Conservation (phyloP, 1,139 yeast genomes). For the Pichia sp. region DNA sequence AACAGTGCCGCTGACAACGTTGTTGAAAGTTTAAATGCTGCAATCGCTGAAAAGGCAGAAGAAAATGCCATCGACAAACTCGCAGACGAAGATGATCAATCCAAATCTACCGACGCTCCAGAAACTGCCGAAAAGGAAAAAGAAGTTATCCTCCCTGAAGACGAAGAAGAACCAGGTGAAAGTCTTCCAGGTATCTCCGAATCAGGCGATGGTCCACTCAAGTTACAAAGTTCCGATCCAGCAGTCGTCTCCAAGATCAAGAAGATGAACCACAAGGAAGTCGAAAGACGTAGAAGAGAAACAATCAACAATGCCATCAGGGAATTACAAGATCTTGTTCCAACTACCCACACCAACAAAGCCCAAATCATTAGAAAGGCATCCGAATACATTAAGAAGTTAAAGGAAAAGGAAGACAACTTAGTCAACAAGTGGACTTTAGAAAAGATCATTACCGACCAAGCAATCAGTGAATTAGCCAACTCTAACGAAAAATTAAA, state of each 20-base stretch:
- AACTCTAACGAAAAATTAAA: slow-evolving; percentile 78
- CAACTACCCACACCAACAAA: slow-evolving; percentile 88
- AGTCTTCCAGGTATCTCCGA: neutral
- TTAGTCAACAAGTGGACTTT: slow-evolving; percentile 93
- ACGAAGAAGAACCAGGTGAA: too few relatives aligned
- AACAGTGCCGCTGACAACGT: neutral
- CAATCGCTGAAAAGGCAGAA: too few relatives aligned
- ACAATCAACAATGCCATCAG: slow-evolving; percentile 87
- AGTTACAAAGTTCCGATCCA: slow-evolving; percentile 52
- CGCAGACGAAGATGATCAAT: too few relatives aligned
- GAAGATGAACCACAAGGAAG: slow-evolving; percentile 94
- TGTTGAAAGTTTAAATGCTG: neutral
- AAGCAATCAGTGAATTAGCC: slow-evolving; percentile 78
- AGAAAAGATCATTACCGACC: slow-evolving; percentile 89
- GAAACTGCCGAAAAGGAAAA: too few relatives aligned
- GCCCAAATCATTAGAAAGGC: slow-evolving; percentile 87
- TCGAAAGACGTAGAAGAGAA: slow-evolving; percentile 94
- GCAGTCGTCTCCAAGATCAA: slow-evolving; percentile 89
- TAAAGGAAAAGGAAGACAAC: slow-evolving; percentile 84
- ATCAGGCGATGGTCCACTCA: slow-evolving; percentile 17
- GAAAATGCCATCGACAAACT: too few relatives aligned
- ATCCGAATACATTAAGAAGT: slow-evolving; percentile 82
- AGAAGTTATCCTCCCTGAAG: too few relatives aligned
- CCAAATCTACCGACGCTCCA: too few relatives aligned
- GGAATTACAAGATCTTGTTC: slow-evolving; percentile 77